Conservation (phyloP, 805 yeast species). For the Lipomyces chichibuensis region DNA sequence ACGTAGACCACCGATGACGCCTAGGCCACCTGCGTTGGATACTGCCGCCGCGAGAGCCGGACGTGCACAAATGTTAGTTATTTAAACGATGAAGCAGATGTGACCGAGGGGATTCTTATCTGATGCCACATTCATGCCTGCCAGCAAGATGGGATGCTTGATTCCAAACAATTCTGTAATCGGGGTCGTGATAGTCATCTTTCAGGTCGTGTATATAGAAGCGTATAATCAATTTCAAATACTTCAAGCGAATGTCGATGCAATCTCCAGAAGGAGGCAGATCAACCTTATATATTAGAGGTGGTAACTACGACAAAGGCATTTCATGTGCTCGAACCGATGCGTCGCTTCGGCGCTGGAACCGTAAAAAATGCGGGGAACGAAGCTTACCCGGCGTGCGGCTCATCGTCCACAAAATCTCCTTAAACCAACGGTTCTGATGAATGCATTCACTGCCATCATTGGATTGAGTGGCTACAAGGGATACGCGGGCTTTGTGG, state of each 20-base stretch:
- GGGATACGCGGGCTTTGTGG: too few species aligned
- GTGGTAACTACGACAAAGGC: too few species aligned
- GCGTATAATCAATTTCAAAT: not conserved
- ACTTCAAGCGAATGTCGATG: not conserved
- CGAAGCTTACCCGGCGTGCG: not conserved
- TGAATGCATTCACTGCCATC: too few species aligned
- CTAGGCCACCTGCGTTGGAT: slow-evolving; percentile 41
- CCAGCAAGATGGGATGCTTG: slow-evolving; percentile 38
- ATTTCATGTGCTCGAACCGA: too few species aligned
- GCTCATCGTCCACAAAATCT: not conserved
- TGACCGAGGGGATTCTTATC: slow-evolving; percentile 14
- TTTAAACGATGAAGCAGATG: not conserved
- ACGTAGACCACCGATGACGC: slow-evolving; percentile 40
- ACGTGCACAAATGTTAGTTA: slow-evolving; percentile 24
- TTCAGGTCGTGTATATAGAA: not conserved
- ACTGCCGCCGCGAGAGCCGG: slow-evolving; percentile 40
- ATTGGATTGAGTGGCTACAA: too few species aligned
- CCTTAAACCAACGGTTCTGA: too few species aligned
- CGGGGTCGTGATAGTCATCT: slow-evolving; percentile 37
- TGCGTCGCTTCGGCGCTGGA: too few species aligned
- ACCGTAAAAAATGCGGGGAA: not conserved
- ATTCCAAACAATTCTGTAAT: slow-evolving; percentile 38
- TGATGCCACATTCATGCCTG: slow-evolving; percentile 41
- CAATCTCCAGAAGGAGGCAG: not conserved
- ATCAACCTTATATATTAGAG: not conserved